Base-by-base conservation (phyloP, 805 yeast genomes). In the Millerozyma acaciae region DNA sequence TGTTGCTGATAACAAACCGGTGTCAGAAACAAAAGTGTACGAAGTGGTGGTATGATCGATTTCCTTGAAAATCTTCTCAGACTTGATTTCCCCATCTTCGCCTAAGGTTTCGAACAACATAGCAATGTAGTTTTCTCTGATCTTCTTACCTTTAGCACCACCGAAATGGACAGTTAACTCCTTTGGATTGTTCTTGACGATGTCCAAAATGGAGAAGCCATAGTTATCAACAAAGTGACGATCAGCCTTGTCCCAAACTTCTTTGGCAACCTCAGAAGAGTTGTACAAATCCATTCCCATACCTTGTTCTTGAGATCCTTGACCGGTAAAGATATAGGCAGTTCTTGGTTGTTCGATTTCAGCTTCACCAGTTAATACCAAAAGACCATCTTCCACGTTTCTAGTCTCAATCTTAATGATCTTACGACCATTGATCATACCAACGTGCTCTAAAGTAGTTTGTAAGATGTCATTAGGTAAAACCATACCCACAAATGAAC, bases 271-370 rank as follows among this genome's bases (percentile, higher is more conserved):
- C 19, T 78, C 88, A 32, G 96, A 84, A 26, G 84, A 74, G 45
- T 80, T 80, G 65, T 93, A 93, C 58, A 93, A 76, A 63, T 93
- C 98, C 99, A 93, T 93, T 75, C 99, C 98, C 99, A 93, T 93
- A 61, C 97, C 97, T 72, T 94, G 98, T 65, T 94, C 98, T 68
- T 93, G 99, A 40, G 98, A 90, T 63, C 99, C 99, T 74, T 93
- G 99, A 58, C 98, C 99, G 45, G 99, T 93, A 70, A 94, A 93
- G 38, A 93, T 95, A 60, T 85, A 93, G 14, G 98, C 84, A 27
- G 97, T 85, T 34, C 82, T 84, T 21, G 99, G 98, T 70, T 93
- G 99, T 51, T 93, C 97, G 53, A 94, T 89, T 70, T 93, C 98
- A 36, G 99, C 99, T 70, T 87, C 95, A 68, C 97, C 99, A 34